Percentiles rank a stretch among this genome's conserved stretches.
Conservation (phyloP, 345 rosid genomes). For the Boechera retrofracta region DNA sequence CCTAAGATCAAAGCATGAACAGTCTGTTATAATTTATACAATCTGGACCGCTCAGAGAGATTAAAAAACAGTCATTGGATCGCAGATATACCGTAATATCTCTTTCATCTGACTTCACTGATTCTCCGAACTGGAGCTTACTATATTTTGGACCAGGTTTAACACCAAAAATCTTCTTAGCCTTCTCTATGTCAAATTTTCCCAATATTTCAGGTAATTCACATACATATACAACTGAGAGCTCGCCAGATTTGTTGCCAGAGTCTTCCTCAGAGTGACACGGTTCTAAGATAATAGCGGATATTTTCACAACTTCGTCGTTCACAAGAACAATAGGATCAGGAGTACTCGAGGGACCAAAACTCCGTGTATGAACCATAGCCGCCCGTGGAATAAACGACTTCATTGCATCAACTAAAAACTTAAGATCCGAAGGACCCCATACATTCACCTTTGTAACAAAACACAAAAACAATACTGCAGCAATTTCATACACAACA, state of each 20-base stretch:
- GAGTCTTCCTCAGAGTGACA: conserved; percentile 45
- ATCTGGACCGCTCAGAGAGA: background rate
- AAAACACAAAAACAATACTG: conserved; percentile 11
- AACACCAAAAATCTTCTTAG: conserved; percentile 71
- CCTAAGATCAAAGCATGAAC: conserved; percentile 48
- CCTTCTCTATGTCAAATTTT: conserved; percentile 78
- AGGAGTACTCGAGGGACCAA: conserved; percentile 60
- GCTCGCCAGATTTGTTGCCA: conserved; percentile 65
- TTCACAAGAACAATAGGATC: conserved; percentile 70
- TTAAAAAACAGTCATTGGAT: background rate
- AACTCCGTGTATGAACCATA: conserved; percentile 89
- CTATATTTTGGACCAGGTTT: conserved; percentile 83
- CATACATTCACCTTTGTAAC: conserved; percentile 80
- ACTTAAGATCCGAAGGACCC: conserved; percentile 97
- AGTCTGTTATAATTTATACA: background rate
- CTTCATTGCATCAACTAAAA: conserved; percentile 89
- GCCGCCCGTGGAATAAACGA: conserved; percentile 94
- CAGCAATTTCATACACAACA: conserved; percentile 10
- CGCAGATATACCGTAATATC: conserved; percentile 62
- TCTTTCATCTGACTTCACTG: conserved; percentile 74
- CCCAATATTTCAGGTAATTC: conserved; percentile 89
- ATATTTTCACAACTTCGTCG: conserved; percentile 85
- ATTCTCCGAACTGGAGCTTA: conserved; percentile 77
- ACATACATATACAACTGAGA: conserved; percentile 85
- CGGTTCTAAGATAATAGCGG: conserved; percentile 68